phyloP scores from a whole-genome alignment of 2,329 filamentous ascomycete genomes.

The Biscogniauxia sp. region DNA sequence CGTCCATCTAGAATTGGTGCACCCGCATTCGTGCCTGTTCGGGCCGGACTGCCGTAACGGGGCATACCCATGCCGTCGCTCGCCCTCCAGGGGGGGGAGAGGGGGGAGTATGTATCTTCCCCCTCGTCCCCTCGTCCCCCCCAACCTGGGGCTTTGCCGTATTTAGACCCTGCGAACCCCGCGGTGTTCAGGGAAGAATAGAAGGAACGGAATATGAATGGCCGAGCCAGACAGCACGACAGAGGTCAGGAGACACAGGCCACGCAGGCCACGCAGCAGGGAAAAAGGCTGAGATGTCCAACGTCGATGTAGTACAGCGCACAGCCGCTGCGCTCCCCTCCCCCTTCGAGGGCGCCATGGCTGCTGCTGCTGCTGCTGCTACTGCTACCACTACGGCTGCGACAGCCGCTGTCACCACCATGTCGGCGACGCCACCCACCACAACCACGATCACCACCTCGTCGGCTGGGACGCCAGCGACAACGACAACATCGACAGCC shows the following conservation, averaged over 20 bases:
- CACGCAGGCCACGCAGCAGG: constrained; percentile 2
- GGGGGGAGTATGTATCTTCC: background rate
- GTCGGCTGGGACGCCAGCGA: constrained; percentile 8
- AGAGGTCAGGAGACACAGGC: background rate
- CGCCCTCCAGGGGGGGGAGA: background rate
- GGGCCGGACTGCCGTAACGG: constrained; percentile 33
- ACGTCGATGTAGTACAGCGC: constrained; percentile 34
- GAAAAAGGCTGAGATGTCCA: constrained; percentile 32
- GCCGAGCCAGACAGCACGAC: constrained; percentile 27
- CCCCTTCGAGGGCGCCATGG: constrained; percentile 28
- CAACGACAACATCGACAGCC: constrained; percentile 4
- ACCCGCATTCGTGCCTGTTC: constrained; percentile 26
- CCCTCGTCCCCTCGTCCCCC: constrained; percentile 5
- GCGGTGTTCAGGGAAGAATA: constrained; percentile 24
- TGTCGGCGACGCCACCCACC: constrained; percentile 18
- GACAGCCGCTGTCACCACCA: constrained; percentile 5
- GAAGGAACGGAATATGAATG: constrained; percentile 35
- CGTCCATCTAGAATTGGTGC: constrained; percentile 30
- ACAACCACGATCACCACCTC: constrained; percentile 12
- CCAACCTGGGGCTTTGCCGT: constrained; percentile 6
- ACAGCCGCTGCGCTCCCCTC: constrained; percentile 31
- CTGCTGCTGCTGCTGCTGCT: constrained; percentile 23
- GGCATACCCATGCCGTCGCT: constrained; percentile 14
- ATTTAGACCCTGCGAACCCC: constrained; percentile 33
- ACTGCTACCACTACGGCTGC: constrained; percentile 11